Evolutionary conservation across 495 filamentous ascomycete species (phyloP), one percentile per base, ranked within the genome.

Genomic region (Hapsidospora chrysogenum): DNA sequence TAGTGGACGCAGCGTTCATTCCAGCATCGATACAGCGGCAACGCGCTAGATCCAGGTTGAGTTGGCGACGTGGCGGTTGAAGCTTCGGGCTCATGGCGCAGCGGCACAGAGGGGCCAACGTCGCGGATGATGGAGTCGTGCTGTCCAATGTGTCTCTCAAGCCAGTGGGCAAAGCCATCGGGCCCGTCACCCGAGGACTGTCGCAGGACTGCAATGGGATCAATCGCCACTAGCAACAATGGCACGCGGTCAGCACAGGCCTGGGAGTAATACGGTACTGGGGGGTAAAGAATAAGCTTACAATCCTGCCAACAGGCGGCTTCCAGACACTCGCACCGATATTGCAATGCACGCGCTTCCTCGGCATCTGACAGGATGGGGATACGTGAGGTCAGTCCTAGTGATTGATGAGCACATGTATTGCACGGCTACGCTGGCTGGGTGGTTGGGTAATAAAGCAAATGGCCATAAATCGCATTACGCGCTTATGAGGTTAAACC

Each of bases 321-420:
- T 39, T 64, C 61, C 40, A 66, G 58, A 41, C 61, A 66, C 44
- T 66, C 63, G 42, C 61, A 65, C 38, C 52, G 53, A 40, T 66
- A 64, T 37, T 66, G 63, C 34, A 66, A 37, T 11, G 51, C 45
- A 31, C 63, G 48, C 22, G 63, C 61, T 47, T 66, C 63, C 39
- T 66, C 63, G 26, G 63, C 49, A 18, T 66, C 61, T 42, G 57
- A 66, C 39, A 64, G 44, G 40, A 51, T 46, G 20, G 53, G 46
- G 31, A 64, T 39, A 37, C 51, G 58, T 35, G 54, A 57, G 36
- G 58, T 50, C 33, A 63, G 31, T 20, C 60, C 63, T 66, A 35
- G 27, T 37, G 35, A 38, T 30, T 19, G 37, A 53, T 60, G 42
- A 62, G 58, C 40, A 31, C 33, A 29, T 14, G 31, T n/a, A 19